Evolutionary conservation across 805 yeast genomes (phyloP).

Genomic region (Ogataea nitratoaversa): DNA sequence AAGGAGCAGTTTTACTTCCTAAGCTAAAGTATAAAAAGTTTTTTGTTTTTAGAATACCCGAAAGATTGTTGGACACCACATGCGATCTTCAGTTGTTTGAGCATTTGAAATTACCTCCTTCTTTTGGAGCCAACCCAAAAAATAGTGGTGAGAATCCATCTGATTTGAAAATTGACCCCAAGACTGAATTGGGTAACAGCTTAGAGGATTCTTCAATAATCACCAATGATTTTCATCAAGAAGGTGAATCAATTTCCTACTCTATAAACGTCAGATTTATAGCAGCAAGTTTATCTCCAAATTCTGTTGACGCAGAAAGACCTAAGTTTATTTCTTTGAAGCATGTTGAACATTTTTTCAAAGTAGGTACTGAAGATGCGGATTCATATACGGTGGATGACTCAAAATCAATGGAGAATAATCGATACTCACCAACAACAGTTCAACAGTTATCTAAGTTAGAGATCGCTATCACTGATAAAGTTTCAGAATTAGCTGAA

Average conservation of each 20-base stretch:
- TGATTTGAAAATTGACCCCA: conserved; percentile 29
- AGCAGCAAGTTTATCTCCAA: conserved; percentile 33
- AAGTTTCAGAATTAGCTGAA: not conserved
- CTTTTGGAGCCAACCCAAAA: conserved; percentile 34
- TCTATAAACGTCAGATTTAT: conserved; percentile 52
- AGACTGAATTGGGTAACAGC: conserved; percentile 35
- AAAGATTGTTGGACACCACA: conserved; percentile 44
- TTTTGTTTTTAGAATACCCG: conserved; percentile 54
- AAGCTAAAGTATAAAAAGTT: conserved; percentile 48
- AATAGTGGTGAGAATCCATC: conserved; percentile 21
- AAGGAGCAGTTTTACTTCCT: conserved; percentile 43
- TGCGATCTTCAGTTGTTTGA: conserved; percentile 40
- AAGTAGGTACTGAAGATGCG: not conserved
- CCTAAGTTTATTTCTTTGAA: not conserved
- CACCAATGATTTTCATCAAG: conserved; percentile 41
- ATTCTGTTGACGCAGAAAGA: not conserved
- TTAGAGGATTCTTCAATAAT: conserved; percentile 49
- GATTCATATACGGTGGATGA: too few species aligned
- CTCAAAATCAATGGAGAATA: too few species aligned
- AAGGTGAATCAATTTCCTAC: conserved; percentile 42
- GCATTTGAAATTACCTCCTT: conserved; percentile 37
- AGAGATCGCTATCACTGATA: not conserved
- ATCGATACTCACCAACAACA: too few species aligned
- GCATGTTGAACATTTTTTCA: not conserved
- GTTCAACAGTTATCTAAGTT: too few species aligned